phyloP scores from a whole-genome alignment of 2,329 filamentous ascomycete species.

The Claviceps cyperi region DNA sequence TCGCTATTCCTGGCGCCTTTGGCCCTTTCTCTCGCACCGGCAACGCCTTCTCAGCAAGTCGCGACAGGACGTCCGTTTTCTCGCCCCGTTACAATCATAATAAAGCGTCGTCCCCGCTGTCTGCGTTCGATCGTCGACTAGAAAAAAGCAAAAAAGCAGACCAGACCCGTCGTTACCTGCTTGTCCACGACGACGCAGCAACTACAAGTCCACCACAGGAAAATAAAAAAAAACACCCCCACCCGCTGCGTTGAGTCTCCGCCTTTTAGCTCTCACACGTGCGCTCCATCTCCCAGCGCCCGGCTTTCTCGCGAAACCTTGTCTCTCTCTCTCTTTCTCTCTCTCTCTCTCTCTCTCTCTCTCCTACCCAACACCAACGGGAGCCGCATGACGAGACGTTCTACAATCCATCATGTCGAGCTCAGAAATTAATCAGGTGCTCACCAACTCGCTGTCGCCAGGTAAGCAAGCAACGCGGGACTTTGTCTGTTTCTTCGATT shows the following conservation, averaged over 20 bases:
- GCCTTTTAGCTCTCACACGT: slow-evolving; percentile 7
- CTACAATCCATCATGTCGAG: slow-evolving; percentile 40
- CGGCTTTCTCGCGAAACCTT: slow-evolving; percentile 4
- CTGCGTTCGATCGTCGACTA: too few relatives aligned
- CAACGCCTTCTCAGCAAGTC: not conserved
- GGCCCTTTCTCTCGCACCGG: not conserved
- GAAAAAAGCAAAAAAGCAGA: too few relatives aligned
- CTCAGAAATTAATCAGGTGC: slow-evolving; percentile 95
- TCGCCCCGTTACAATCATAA: not conserved
- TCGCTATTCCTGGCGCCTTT: not conserved
- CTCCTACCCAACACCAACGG: slow-evolving; percentile 9
- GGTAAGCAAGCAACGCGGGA: slow-evolving; percentile 42
- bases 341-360: not conserved
- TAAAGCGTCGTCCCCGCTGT: not conserved
- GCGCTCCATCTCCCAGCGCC: slow-evolving; percentile 1
- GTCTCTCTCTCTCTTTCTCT: not conserved
- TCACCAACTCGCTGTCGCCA: slow-evolving; percentile 89
- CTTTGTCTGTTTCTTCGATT: not conserved
- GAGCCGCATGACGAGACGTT: slow-evolving; percentile 24
- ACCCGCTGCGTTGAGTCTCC: slow-evolving; percentile 5
- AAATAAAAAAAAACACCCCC: slow-evolving; percentile 6
- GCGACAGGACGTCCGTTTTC: not conserved
- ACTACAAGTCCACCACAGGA: not conserved
- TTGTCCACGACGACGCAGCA: not conserved
- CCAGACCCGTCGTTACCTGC: not conserved